Evolutionary conservation across 345 rosid species (phyloP).

Genomic region (Eucalyptus erythrocorys): DNA sequence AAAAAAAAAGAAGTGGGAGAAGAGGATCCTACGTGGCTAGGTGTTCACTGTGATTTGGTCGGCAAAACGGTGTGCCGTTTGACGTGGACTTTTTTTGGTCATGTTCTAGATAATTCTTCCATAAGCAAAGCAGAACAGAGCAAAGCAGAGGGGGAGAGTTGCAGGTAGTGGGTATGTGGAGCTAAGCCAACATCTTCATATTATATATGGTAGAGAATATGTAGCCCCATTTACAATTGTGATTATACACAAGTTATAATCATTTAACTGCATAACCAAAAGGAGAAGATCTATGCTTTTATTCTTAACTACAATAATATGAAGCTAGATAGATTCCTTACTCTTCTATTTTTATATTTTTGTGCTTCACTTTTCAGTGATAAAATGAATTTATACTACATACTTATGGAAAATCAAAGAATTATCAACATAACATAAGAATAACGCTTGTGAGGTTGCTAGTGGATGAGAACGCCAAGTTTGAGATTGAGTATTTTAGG

Average conservation of each 20-base stretch:
- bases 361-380: not conserved
- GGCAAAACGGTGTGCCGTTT: not conserved
- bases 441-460: not conserved
- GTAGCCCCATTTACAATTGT: not conserved
- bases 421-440: not conserved
- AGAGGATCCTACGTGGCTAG: not conserved
- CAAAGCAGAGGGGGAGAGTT: not conserved
- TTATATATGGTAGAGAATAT: not conserved
- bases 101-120: constrained; percentile 11
- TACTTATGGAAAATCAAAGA: not conserved
- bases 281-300: not conserved
- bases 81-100: not conserved
- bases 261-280: not conserved
- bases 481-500: not conserved
- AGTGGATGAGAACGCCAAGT: not conserved
- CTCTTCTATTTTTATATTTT: not conserved
- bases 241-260: not conserved
- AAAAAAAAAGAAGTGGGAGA: not conserved
- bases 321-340: not conserved
- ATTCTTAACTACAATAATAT: not conserved
- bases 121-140: not conserved
- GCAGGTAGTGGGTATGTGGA: not conserved
- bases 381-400: not conserved
- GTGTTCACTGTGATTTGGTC: not conserved
- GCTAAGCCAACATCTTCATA: not conserved